Evolutionary conservation across 192 early-diverging fungal genomes (phyloP).

Genomic region (Mortierella alpina): DNA sequence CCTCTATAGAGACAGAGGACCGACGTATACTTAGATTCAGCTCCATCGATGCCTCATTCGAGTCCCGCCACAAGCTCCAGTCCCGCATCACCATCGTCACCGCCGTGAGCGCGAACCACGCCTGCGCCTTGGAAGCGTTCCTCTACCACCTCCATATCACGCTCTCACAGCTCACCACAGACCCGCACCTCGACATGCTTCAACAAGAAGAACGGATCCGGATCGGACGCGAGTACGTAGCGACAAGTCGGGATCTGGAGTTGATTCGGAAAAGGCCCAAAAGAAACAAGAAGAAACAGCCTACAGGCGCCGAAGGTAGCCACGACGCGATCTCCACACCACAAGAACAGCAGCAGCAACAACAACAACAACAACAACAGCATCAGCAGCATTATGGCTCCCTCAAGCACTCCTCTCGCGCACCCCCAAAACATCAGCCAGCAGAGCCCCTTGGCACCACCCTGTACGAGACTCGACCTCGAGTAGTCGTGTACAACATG

Average conservation of each 20-base stretch:
- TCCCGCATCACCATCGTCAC: conserved; percentile 62
- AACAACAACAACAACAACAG: conserved; percentile 1
- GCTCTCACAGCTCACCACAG: conserved; percentile 10
- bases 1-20: neutral
- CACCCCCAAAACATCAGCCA: neutral
- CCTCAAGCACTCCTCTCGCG: neutral
- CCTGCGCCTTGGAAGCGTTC: conserved; percentile 60
- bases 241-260: conserved; percentile 14
- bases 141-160: conserved; percentile 53
- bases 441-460: neutral
- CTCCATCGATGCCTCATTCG: conserved; percentile 18
- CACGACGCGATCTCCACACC: conserved; percentile 2
- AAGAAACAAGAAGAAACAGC: neutral
- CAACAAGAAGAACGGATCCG: neutral
- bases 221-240: neutral
- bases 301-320: neutral
- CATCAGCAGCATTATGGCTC: neutral
- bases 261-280: neutral
- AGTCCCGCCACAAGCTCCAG: conserved; percentile 7
- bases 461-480: conserved; percentile 35
- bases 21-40: neutral
- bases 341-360: conserved; percentile 6
- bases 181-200: conserved; percentile 6
- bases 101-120: conserved; percentile 60
- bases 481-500: conserved; percentile 60